These are phyloP conservation scores for Emergomyces pasteurianus DNA, from an alignment of 2,329 filamentous ascomycete genomes.

Conservation along the genomic window DNA sequence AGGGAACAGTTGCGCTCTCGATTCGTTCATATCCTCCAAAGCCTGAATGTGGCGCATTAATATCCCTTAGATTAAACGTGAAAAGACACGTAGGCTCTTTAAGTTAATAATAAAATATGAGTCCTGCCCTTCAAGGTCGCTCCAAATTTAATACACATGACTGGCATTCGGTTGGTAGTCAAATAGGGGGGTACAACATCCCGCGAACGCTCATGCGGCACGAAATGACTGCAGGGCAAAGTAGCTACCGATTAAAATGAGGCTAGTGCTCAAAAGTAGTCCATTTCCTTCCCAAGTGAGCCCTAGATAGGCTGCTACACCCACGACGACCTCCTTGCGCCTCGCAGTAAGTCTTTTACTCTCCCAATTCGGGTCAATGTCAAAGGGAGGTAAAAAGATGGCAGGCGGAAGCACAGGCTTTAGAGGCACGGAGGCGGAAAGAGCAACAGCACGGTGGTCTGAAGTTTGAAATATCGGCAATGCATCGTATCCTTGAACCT, in stretches of 20 bases:
- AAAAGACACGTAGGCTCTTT: not conserved
- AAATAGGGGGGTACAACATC: not conserved
- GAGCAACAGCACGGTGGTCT: slow-evolving; percentile 75
- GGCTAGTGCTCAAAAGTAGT: slow-evolving; percentile 26
- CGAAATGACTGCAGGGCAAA: slow-evolving; percentile 28
- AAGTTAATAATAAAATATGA: not conserved
- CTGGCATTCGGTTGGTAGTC: not conserved
- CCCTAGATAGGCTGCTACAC: slow-evolving; percentile 43
- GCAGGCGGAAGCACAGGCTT: slow-evolving; percentile 23
- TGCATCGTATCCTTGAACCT: slow-evolving; percentile 53
- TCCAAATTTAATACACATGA: not conserved
- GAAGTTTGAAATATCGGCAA: slow-evolving; percentile 70
- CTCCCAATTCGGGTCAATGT: slow-evolving; percentile 47
- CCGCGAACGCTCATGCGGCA: slow-evolving; percentile 5
- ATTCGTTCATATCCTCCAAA: too few relatives aligned
- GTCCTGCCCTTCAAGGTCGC: not conserved
- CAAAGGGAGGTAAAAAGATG: slow-evolving; percentile 39
- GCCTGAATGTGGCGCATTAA: too few relatives aligned
- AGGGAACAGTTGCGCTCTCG: too few relatives aligned
- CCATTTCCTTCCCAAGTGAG: slow-evolving; percentile 37
- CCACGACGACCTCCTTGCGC: slow-evolving; percentile 47
- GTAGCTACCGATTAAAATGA: slow-evolving; percentile 31
- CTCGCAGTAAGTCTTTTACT: slow-evolving; percentile 42
- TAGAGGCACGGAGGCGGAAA: slow-evolving; percentile 57
- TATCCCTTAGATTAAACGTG: too few relatives aligned